Conservation (phyloP, 2,329 filamentous ascomycete species). For the Fusarium mexicanum region DNA sequence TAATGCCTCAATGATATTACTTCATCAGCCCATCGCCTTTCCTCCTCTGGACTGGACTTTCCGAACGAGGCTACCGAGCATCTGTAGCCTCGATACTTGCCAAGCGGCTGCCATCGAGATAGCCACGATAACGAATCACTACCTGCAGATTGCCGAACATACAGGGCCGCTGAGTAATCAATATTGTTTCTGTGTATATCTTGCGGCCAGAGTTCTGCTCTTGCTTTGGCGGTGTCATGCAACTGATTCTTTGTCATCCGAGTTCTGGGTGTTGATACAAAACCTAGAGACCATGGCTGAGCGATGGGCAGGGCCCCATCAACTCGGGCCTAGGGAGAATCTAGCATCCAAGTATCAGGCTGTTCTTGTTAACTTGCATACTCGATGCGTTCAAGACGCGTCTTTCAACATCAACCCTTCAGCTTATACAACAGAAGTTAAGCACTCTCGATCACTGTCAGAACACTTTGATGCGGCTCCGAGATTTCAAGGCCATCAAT, state of each 20-base stretch:
- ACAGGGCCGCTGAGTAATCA: not conserved
- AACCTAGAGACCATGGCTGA: not conserved
- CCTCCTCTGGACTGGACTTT: slow-evolving; percentile 45
- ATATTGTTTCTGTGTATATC: not conserved
- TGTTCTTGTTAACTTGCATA: not conserved
- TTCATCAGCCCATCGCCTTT: slow-evolving; percentile 60
- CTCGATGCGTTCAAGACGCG: not conserved
- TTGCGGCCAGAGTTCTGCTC: not conserved
- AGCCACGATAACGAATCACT: not conserved
- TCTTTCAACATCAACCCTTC: not conserved
- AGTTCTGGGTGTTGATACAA: not conserved
- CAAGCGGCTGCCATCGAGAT: not conserved
- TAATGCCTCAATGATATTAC: slow-evolving; percentile 59
- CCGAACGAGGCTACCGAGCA: slow-evolving; percentile 42
- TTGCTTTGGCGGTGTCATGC: not conserved
- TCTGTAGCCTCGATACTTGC: not conserved
- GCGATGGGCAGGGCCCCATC: not conserved
- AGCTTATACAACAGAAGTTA: not conserved
- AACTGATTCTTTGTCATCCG: not conserved
- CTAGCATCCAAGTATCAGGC: not conserved
- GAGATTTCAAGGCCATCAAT: not conserved
- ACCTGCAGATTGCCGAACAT: not conserved
- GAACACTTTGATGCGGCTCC: not conserved
- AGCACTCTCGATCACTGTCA: not conserved
- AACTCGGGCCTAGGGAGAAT: not conserved